phyloP scores from a whole-genome alignment of 1,139 yeast genomes.

The Yarrowia galli region DNA sequence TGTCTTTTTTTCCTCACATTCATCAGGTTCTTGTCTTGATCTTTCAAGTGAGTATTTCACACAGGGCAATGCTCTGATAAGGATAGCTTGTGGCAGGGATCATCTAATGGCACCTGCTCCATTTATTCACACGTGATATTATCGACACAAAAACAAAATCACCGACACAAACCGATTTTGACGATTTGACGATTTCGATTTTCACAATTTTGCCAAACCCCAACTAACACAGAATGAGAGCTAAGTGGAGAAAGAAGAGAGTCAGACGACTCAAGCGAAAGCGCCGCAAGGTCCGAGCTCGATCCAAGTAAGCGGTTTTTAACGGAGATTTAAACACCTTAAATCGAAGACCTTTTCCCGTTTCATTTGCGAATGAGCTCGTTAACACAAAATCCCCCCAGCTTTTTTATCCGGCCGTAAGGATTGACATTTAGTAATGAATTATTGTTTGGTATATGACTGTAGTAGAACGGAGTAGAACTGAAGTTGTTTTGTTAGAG shows the following conservation, averaged over 20 bases:
- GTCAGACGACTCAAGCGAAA: slow-evolving; percentile 98
- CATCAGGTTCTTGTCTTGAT: slow-evolving; percentile 39
- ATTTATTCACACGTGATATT: no score
- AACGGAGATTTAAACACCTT: slow-evolving; percentile 27
- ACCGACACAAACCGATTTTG: no score
- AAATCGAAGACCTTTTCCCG: slow-evolving; percentile 35
- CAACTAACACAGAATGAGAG: slow-evolving; percentile 44
- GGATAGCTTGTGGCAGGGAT: neutral
- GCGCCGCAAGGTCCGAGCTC: slow-evolving; percentile 99
- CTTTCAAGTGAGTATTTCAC: slow-evolving; percentile 29
- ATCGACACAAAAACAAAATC: no score
- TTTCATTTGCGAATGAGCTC: slow-evolving; percentile 33
- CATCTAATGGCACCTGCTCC: no score
- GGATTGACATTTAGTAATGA: slow-evolving; percentile 37
- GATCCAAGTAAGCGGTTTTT: slow-evolving; percentile 52
- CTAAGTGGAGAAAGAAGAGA: slow-evolving; percentile 95
- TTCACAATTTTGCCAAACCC: no score
- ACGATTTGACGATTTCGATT: no score
- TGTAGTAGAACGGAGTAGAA: neutral
- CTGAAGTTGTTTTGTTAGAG: no score
- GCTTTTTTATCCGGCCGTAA: slow-evolving; percentile 18
- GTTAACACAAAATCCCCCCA: slow-evolving; percentile 36
- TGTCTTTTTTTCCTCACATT: slow-evolving; percentile 37
- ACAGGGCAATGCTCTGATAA: neutral
- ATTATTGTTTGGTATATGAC: slow-evolving; percentile 24